Percentiles rank a stretch among this genome's conserved stretches.
Evolutionary conservation across 2,329 filamentous ascomycete genomes (phyloP).

Genomic region (Colletotrichum brevisporum): DNA sequence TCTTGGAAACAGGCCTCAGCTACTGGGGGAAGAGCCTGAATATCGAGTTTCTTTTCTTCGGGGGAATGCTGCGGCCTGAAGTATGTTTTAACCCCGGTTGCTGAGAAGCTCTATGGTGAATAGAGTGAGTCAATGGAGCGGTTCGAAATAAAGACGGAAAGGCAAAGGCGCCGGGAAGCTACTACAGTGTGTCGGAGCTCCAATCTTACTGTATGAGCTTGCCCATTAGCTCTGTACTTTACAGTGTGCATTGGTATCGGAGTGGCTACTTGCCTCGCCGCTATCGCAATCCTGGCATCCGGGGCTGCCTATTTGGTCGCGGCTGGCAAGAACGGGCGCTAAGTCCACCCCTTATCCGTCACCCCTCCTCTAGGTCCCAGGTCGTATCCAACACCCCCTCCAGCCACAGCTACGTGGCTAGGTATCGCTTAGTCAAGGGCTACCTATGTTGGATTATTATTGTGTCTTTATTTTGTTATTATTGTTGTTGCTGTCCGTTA

Average conservation of each 20-base stretch:
- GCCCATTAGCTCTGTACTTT: fast-evolving
- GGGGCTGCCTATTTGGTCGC: constrained; percentile 38
- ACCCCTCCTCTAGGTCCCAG: no score
- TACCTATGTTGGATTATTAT: no score
- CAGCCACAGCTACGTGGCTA: no score
- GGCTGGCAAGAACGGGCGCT: constrained; percentile 12
- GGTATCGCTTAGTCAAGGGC: no score
- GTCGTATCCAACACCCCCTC: no score
- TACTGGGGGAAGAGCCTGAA: background rate
- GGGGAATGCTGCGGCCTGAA: background rate
- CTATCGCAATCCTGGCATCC: constrained; percentile 34
- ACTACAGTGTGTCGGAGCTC: constrained; percentile 22
- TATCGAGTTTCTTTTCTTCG: background rate
- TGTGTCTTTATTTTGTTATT: no score
- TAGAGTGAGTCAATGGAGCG: constrained; percentile 26
- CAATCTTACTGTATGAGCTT: background rate
- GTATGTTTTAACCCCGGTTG: background rate
- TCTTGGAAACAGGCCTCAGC: constrained; percentile 48
- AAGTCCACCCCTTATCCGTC: background rate
- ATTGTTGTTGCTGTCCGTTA: no score
- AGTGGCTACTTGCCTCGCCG: constrained; percentile 29
- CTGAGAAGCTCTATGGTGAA: background rate
- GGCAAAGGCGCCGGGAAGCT: constrained; percentile 26
- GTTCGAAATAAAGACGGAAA: constrained; percentile 19
- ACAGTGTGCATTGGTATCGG: constrained; percentile 23